phyloP scores from a whole-genome alignment of 768 basidiomycete genomes.

The Cubamyces lactineus region DNA sequence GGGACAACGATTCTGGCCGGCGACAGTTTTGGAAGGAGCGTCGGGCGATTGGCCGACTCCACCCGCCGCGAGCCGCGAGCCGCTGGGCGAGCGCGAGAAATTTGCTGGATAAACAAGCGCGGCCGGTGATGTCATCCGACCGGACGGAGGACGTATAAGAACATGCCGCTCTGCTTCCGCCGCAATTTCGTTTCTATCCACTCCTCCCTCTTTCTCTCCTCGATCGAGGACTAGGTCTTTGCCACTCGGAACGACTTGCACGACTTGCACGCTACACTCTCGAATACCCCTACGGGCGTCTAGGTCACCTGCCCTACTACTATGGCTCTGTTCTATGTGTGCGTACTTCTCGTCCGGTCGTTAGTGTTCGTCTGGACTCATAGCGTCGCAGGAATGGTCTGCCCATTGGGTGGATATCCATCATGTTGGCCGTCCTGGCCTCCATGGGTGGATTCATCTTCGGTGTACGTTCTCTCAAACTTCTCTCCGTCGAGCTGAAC shows the following conservation, averaged over 20 bases:
- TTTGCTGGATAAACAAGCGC: slow-evolving; percentile 13
- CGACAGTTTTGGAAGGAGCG: not conserved
- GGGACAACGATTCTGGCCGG: slow-evolving; percentile 2
- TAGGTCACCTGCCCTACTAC: not conserved
- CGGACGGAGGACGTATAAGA: slow-evolving; percentile 17
- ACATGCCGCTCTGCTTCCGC: not conserved
- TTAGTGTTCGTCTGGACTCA: slow-evolving; percentile 1
- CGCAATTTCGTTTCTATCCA: not conserved
- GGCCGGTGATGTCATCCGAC: slow-evolving; percentile 22
- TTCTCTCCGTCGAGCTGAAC: not conserved
- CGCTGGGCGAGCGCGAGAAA: slow-evolving; percentile 6
- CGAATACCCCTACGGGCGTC: slow-evolving; percentile 3
- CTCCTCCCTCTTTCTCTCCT: not conserved
- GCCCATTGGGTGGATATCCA: slow-evolving; percentile 63
- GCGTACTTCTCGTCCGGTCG: slow-evolving; percentile 2
- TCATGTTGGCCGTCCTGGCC: slow-evolving; percentile 68
- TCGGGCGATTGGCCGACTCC: slow-evolving; percentile 8
- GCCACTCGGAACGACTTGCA: not conserved
- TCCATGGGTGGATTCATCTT: slow-evolving; percentile 62
- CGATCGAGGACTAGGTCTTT: slow-evolving; percentile 2
- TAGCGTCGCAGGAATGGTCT: slow-evolving; percentile 50
- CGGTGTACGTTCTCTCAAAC: slow-evolving; percentile 29
- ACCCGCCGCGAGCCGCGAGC: not conserved
- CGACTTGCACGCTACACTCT: slow-evolving; percentile 1
- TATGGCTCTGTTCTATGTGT: slow-evolving; percentile 39